Evolutionary conservation across 176 grass and related monocot genomes (phyloP), one percentile per base, ranked within the genome.

Genomic region (Tillandsia leiboldiana): DNA sequence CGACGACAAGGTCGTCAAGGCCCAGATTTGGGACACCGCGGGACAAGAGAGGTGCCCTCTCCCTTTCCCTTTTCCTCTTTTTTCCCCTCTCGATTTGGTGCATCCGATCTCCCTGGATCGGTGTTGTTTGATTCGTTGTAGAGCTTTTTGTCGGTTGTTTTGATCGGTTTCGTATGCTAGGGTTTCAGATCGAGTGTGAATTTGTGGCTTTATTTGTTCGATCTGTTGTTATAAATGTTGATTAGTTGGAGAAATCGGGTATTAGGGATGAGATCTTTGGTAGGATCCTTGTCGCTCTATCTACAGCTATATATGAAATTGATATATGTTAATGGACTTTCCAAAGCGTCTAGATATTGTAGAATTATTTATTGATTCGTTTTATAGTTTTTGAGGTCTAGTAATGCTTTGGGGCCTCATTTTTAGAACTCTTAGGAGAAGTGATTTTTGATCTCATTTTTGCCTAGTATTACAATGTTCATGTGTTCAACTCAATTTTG

Each of bases 21-120:
- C 65, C 29, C 65, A 67, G 42, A 67, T 67, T 67, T 67, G 65
- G 65, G 65, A 67, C 29, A 67, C 65, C 65, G 65, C 65, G 8
- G 65, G 65, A 12, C 65, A 67, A 67, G 65, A 67, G 48, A 67
- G 65, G 65, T 67, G 15, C 13, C 1, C 11, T 18, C 15, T 20
- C 10, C 18, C 15, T 14, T n/a, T 49, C 3, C 7, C 26, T 67
- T 9, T 8, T n/a, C 15, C 58, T 63, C 58, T 24, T 63, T 8
- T 11, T 63, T 63, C 24, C 24, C 8, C 24, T 8, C 58, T 63
- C 58, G 3, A 10, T 63, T 24, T 63, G 10, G 20, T 42, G 33
- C 33, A 63, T 26, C 1, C 20, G 58, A 63, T 63, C 18, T 23
- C 20, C 20, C 23, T 8, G 12, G 57, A 8, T 62, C 57, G n/a